These are phyloP conservation scores for Pseudozyma sp. DNA, from an alignment of 1,284 basidiomycete genomes.

Conservation along the genomic window DNA sequence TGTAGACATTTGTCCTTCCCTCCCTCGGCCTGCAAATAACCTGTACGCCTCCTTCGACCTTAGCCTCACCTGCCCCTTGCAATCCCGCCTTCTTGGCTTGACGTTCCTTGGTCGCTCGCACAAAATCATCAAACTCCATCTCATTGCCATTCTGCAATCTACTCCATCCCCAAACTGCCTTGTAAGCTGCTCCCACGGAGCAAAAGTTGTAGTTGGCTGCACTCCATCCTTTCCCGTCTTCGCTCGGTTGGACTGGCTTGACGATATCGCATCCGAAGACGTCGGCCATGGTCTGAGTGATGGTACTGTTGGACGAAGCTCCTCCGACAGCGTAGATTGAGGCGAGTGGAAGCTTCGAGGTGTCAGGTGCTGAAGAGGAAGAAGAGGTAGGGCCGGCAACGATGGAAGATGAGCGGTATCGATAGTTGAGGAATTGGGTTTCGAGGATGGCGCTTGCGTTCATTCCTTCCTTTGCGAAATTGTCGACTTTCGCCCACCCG, in stretches of 20 bases:
- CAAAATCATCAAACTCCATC: constrained; percentile 49
- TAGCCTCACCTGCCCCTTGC: constrained; percentile 2
- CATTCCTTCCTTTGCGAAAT: constrained; percentile 70
- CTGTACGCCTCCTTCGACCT: constrained; percentile 42
- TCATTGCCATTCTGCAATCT: constrained; percentile 14
- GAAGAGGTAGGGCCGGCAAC: constrained; percentile 70
- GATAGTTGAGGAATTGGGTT: constrained; percentile 85
- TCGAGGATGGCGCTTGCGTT: constrained; percentile 87
- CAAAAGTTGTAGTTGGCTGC: constrained; percentile 62
- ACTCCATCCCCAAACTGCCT: constrained; percentile 63
- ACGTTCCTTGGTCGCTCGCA: constrained; percentile 33
- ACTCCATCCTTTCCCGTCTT: constrained; percentile 33
- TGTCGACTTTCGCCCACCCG: constrained; percentile 51
- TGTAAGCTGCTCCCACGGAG: constrained; percentile 65
- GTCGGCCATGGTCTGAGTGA: constrained; percentile 82
- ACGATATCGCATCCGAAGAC: constrained; percentile 74
- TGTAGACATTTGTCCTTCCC: constrained; percentile 34
- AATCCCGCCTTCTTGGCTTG: constrained; percentile 18
- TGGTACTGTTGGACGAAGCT: constrained; percentile 79
- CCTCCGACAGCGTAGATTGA: constrained; percentile 84
- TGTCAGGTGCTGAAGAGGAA: constrained; percentile 13
- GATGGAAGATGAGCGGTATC: constrained; percentile 77
- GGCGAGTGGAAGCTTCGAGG: constrained; percentile 70
- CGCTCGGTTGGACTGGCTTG: constrained; percentile 47
- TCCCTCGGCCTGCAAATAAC: constrained; percentile 28